Evolutionary conservation across 352 stramenopile species (phyloP), one percentile per base, ranked within the genome.

Genomic region (Pythium volutum): DNA sequence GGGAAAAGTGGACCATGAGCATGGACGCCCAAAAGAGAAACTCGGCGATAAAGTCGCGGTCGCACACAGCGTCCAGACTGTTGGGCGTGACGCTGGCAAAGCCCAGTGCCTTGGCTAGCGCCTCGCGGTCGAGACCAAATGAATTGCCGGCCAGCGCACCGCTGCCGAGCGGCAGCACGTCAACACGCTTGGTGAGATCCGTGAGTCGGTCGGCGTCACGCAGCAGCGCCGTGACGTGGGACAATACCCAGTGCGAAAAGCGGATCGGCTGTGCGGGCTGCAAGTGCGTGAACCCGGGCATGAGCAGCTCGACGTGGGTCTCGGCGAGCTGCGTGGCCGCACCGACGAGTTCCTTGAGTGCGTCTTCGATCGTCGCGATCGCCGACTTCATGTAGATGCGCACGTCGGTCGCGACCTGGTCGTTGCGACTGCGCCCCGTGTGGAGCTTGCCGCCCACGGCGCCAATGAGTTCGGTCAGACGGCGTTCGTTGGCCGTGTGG

Each of bases 21-120:
- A 99, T 74, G 2, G 93, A 96, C 59, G 96, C 92, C 96, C 97
- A 99, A 75, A 98, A 98, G 54, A 99, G 73, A 71, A 99, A 99
- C 78, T 99, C 97, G 41, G 96, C 96, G 51, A 99, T 90, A 85
- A 99, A 99, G 78, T 99, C 97, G 55, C 97, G 92, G 82, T 99
- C 97, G 66, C 94, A 99, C 22, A 99, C 97, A 18, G 95, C 93
- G 73, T 99, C 97, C 34, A 99, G 78, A 46, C 91, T 98, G 81
- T 99, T 99, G 38, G 85, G 81, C 27, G 95, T 98, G 45, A 97
- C 76, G 36, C 96, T 84, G 60, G 57, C 67, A 52, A 99, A 99
- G 55, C 93, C 96, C 20, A 99, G 81, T 62, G 98, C 89, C 54
- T 90, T 71, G 7, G 91, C 90, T 27, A 99, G 82, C 46, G 93